These are phyloP conservation scores for Phytophthora palmivora DNA, from an alignment of 352 stramenopile species.

Conservation along the genomic window DNA sequence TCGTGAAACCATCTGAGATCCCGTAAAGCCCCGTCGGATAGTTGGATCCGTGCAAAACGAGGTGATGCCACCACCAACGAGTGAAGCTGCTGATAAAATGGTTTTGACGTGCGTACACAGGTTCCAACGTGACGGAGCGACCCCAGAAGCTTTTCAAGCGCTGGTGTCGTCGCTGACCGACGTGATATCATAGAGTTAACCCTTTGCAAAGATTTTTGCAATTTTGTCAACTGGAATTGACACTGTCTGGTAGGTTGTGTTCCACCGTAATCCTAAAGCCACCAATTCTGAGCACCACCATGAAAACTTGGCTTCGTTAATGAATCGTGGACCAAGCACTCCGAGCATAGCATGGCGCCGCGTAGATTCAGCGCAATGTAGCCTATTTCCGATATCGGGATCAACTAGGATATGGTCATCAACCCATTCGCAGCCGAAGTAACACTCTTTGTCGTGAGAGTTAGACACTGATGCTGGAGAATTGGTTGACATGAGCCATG, in stretches of 20 bases:
- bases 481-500: too few relatives aligned
- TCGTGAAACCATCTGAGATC: conserved; percentile 3
- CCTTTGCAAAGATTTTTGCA: conserved; percentile 2
- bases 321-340: conserved; percentile 17
- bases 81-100: conserved; percentile 30
- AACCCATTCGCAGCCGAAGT: too few relatives aligned
- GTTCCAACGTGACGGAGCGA: conserved; percentile 31
- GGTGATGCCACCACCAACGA: neutral
- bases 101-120: conserved; percentile 23
- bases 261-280: conserved; percentile 20
- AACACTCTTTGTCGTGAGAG: too few relatives aligned
- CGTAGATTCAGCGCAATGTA: conserved; percentile 18
- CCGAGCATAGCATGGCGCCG: conserved; percentile 32
- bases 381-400: neutral
- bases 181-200: neutral
- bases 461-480: too few relatives aligned
- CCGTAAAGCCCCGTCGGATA: neutral
- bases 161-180: neutral
- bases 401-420: too few relatives aligned
- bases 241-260: conserved; percentile 10
- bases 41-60: neutral
- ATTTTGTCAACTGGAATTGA: conserved; percentile 35
- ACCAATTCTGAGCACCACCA: conserved; percentile 10
- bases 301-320: conserved; percentile 43
- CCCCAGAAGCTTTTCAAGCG: conserved; percentile 27